Conservation (phyloP, 331 rosid genomes). For the Malus hybrid region DNA sequence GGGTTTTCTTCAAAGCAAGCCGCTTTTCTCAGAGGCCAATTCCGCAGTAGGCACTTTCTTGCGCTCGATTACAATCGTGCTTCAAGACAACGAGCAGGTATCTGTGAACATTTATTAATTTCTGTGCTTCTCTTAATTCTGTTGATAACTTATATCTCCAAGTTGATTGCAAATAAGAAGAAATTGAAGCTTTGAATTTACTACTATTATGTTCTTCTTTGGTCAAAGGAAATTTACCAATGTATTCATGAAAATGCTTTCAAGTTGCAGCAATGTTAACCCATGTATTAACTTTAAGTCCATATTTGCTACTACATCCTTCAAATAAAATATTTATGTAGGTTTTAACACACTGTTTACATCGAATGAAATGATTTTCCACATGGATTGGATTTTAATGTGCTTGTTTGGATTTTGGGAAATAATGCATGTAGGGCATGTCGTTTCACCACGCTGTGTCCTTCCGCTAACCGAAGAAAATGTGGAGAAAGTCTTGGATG, state of each 20-base stretch:
- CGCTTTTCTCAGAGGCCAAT: conserved; percentile 53
- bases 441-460: conserved; percentile 66
- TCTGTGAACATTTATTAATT: neutral
- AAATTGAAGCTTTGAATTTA: too few species aligned
- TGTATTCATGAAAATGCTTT: too few species aligned
- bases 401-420: neutral
- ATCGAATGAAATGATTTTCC: too few species aligned
- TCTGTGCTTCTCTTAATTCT: neutral
- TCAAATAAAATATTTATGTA: neutral
- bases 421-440: conserved; percentile 36
- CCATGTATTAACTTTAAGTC: too few species aligned
- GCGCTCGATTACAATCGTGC: conserved; percentile 24
- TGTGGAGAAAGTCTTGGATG: conserved; percentile 92
- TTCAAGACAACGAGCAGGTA: conserved; percentile 50
- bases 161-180: too few species aligned
- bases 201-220: too few species aligned
- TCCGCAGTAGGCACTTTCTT: conserved; percentile 27
- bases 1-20: conserved; percentile 54
- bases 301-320: too few species aligned
- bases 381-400: neutral
- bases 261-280: too few species aligned
- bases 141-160: too few species aligned
- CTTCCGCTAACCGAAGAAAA: conserved; percentile 90
- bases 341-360: neutral
- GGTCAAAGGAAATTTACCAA: too few species aligned